phyloP scores from a whole-genome alignment of 306 rosid genomes.

The cucumber (Cucumis sativus) region Cucumber_9930_V3 NC_026657.2:34256001-34256500 shows the following conservation, averaged over 20 bases:
- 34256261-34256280: conserved; percentile 59
- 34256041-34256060: background rate
- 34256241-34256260: conserved; percentile 42
- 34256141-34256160: conserved; percentile 18
- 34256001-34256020: background rate
- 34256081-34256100: background rate
- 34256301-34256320: conserved; percentile 52
- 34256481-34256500: conserved; percentile 64
- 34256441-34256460: conserved; percentile 55
- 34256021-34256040: background rate
- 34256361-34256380: no score
- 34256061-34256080: background rate
- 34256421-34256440: no score
- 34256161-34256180: conserved; percentile 36
- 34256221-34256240: conserved; percentile 64
- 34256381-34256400: no score
- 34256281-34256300: conserved; percentile 44
- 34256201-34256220: conserved; percentile 59
- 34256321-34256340: conserved; percentile 62
- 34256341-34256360: background rate
- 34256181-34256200: conserved; percentile 63
- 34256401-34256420: no score
- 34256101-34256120: conserved; percentile 30
- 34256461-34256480: conserved; percentile 45
- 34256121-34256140: conserved; percentile 27